These are phyloP conservation scores for Suhomyces taliae DNA, from an alignment of 1,139 yeast genomes.

Conservation along the genomic window DNA sequence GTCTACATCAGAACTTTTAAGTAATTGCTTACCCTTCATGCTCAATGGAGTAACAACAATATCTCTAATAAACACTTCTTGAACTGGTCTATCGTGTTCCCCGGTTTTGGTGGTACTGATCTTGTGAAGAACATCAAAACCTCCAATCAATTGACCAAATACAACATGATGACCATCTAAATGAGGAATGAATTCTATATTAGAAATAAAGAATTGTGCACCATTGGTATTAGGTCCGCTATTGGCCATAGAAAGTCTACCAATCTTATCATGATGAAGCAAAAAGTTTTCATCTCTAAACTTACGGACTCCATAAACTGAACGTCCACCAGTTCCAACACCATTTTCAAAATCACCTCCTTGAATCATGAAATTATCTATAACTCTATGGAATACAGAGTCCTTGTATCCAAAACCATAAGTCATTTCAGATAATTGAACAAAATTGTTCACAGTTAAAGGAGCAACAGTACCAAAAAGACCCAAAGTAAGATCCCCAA, in stretches of 20 bases:
- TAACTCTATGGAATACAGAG: conserved; percentile 37
- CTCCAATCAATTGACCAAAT: conserved; percentile 53
- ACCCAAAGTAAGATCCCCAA: conserved; percentile 22
- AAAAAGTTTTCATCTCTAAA: conserved; percentile 42
- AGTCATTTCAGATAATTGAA: conserved; percentile 32
- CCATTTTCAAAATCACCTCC: conserved; percentile 37
- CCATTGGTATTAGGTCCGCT: conserved; percentile 44
- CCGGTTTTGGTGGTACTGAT: conserved; percentile 14
- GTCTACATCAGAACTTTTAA: not conserved
- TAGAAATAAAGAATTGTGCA: conserved; percentile 42
- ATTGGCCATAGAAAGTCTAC: conserved; percentile 47
- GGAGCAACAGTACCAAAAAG: conserved; percentile 33
- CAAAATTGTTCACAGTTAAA: conserved; percentile 39
- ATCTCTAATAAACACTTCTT: conserved; percentile 19
- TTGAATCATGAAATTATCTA: conserved; percentile 40
- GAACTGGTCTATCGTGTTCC: conserved; percentile 12
- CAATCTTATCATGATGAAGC: conserved; percentile 35
- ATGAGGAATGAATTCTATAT: conserved; percentile 18
- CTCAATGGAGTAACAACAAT: conserved; percentile 19
- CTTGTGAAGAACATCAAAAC: conserved; percentile 22
- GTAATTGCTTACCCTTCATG: not conserved
- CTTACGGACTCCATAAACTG: conserved; percentile 26
- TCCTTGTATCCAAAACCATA: conserved; percentile 37
- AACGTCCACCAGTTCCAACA: conserved; percentile 32
- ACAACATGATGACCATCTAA: conserved; percentile 59